Evolutionary conservation across 2,329 filamentous ascomycete species (phyloP).

Genomic region (Pyricularia sp.): DNA sequence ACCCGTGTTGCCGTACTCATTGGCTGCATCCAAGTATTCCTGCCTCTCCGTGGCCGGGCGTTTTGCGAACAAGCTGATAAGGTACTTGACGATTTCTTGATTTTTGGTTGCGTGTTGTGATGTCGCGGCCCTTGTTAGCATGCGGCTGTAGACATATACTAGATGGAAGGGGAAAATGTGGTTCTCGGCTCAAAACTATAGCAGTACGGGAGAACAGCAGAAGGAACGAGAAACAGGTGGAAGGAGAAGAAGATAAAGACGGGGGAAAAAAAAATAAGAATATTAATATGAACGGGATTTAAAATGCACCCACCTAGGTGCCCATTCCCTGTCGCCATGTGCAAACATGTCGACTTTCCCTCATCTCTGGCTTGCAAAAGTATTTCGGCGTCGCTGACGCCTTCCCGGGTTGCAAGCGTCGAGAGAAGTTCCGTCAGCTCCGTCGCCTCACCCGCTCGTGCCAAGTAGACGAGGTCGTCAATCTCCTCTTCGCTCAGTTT

Average conservation of each 20-base stretch:
- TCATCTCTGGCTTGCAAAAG: slow-evolving; percentile 59
- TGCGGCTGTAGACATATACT: not conserved
- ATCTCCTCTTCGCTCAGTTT: slow-evolving; percentile 64
- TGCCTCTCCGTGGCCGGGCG: slow-evolving; percentile 27
- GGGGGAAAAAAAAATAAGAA: slow-evolving; percentile 5
- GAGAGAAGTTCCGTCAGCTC: slow-evolving; percentile 51
- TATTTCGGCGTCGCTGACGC: slow-evolving; percentile 46
- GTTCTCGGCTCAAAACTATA: not conserved
- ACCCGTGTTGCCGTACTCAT: slow-evolving; percentile 76
- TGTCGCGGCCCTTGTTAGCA: not conserved
- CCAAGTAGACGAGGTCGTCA: slow-evolving; percentile 82
- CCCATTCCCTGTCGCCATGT: slow-evolving; percentile 89
- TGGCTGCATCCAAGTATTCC: slow-evolving; percentile 53
- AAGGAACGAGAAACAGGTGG: not conserved
- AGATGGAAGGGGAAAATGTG: not conserved
- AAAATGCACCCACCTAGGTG: slow-evolving; percentile 48
- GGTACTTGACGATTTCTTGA: slow-evolving; percentile 29
- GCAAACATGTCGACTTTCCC: slow-evolving; percentile 67
- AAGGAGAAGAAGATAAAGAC: not conserved
- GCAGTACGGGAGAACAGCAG: not conserved
- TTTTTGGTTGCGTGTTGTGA: not conserved
- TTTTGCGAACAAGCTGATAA: slow-evolving; percentile 29
- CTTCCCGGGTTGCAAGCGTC: slow-evolving; percentile 48
- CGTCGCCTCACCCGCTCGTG: slow-evolving; percentile 61
- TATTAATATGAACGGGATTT: not conserved